Percentiles rank a stretch among this genome's conserved stretches.
Evolutionary conservation across 257 asterid genomes (phyloP).

Genomic region (Solanum chiquidenum): DNA sequence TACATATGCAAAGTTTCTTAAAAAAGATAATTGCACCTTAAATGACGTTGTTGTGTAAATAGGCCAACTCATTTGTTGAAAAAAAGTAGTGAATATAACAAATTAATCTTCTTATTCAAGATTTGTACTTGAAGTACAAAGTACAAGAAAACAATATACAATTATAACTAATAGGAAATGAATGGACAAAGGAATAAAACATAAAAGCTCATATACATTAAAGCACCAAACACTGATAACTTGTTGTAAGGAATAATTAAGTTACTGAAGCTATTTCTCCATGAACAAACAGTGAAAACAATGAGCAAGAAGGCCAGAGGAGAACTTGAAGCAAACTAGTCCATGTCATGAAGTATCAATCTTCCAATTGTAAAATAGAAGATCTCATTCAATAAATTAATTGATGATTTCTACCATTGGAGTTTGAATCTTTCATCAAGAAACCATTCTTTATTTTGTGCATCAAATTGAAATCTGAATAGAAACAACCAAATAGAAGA

Average conservation of each 20-base stretch:
- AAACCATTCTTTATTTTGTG: neutral
- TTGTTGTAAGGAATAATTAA: neutral
- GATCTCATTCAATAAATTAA: neutral
- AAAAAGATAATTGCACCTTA: too few relatives aligned
- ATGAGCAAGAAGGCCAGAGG: neutral
- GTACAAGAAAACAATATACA: neutral
- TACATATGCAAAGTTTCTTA: too few relatives aligned
- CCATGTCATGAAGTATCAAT: neutral
- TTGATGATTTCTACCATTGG: neutral
- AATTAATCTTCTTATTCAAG: neutral
- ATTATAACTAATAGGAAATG: too few relatives aligned
- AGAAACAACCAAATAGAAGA: neutral
- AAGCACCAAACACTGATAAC: neutral
- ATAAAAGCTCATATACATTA: neutral
- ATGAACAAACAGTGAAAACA: too few relatives aligned
- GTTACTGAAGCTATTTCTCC: too few relatives aligned
- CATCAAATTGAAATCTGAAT: neutral
- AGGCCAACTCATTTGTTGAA: too few relatives aligned
- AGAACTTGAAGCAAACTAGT: constrained; percentile 10
- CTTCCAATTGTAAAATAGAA: neutral
- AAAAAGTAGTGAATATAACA: too few relatives aligned
- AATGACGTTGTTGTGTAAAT: too few relatives aligned
- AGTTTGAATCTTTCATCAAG: neutral
- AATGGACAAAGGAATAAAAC: too few relatives aligned
- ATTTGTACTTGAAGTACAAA: neutral